Evolutionary conservation across 2,329 filamentous ascomycete genomes (phyloP), one percentile per base, ranked within the genome.

Genomic region (Blastomyces gilchristii): DNA sequence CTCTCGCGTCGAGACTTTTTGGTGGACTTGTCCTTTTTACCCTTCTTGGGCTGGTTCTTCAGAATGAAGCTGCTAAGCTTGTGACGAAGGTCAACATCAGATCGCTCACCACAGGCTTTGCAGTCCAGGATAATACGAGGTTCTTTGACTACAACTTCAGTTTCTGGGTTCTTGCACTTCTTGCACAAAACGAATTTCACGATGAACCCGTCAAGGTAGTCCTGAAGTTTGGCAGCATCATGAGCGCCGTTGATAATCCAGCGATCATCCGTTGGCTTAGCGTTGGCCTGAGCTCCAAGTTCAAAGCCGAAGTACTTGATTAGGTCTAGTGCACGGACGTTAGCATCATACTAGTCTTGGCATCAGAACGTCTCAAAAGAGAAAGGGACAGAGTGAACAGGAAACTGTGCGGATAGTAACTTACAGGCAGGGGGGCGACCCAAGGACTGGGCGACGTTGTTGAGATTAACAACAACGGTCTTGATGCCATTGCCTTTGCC

Each of bases 291-390:
- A 71, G 94, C 94, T 76, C 94, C 94, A 64, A 99, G 87, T 81
- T 99, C 94, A 77, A 99, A 97, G 71, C 94, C 94, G 74, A 99
- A 99, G 83, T 96, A 99, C 83, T 99, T 99, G 87, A 99, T 97
- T 75, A 99, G 85, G 77, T 97, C 77, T 79, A 63, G 22, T 54
- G 16, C 31, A 34, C 34, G 41, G 39, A 41, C 2, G 54, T 58
- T 58, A 58, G 54, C n/a, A 58, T 58, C 37, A 43, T 28, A 58
- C 37, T 58, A 14, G 37, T 25, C 54, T 58, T 58, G 54, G 54
- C 54, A 43, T 14, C 12, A 2, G n/a, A 58, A 31, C 34, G 7
- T 37, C 34, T 59, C 64, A 63, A 54, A 60, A 60, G 53, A 67
- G 52, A 66, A 63, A 53, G 14, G 16, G 18, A 18, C 2, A n/a